Conservation (phyloP, 1,139 yeast species). For the Saccharomycopsis phalli region DNA sequence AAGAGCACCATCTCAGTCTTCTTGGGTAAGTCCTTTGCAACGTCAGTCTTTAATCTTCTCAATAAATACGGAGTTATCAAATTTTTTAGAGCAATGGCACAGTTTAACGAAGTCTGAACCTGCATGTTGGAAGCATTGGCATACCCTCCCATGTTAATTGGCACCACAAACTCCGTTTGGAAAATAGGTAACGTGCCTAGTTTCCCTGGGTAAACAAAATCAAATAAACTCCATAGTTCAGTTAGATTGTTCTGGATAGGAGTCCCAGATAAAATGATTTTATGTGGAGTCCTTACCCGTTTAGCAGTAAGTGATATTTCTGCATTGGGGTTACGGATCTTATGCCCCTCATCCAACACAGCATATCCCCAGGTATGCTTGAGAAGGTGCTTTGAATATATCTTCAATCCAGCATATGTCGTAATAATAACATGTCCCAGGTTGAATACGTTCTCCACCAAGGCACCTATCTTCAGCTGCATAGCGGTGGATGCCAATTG, state of each 20-base stretch:
- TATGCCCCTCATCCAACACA: constrained; percentile 92
- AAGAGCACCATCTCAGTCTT: constrained; percentile 91
- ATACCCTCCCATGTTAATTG: constrained; percentile 96
- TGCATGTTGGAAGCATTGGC: constrained; percentile 95
- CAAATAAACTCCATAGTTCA: constrained; percentile 92
- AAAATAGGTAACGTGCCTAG: constrained; percentile 92
- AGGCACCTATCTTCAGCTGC: constrained; percentile 22
- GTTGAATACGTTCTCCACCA: constrained; percentile 28
- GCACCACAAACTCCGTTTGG: constrained; percentile 83
- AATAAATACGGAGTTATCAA: constrained; percentile 82
- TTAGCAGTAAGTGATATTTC: constrained; percentile 82
- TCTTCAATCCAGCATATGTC: constrained; percentile 82
- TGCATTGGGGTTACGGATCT: constrained; percentile 89
- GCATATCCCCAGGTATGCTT: constrained; percentile 82
- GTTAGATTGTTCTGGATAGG: constrained; percentile 90
- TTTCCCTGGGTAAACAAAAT: constrained; percentile 89
- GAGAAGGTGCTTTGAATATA: constrained; percentile 63
- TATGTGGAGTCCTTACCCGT: constrained; percentile 67
- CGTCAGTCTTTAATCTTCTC: constrained; percentile 84
- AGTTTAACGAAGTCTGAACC: constrained; percentile 92
- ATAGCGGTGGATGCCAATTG: constrained; percentile 24
- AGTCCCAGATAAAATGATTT: constrained; percentile 87
- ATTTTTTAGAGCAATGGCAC: constrained; percentile 87
- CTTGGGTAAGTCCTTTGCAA: constrained; percentile 92
- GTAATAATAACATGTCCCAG: constrained; percentile 82